Conservation (phyloP, 176 grass and related monocot species). For the Cymbopogon citratus region DNA sequence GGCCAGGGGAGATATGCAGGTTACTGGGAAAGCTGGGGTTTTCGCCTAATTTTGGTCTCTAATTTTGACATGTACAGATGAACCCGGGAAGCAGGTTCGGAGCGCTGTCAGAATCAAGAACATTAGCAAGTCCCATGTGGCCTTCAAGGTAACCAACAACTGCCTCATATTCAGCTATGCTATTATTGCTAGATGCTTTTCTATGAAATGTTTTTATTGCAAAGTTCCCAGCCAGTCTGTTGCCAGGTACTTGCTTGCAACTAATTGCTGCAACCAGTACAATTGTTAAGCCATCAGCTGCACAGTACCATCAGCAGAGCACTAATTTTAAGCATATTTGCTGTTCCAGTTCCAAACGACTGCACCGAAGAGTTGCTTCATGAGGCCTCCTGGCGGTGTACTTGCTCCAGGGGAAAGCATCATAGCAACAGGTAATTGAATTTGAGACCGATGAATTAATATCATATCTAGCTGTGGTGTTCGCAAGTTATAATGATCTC, state of each 20-base stretch:
- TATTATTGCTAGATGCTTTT: not conserved
- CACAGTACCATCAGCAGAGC: not conserved
- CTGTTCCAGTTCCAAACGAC: constrained; percentile 92
- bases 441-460: not conserved
- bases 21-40: not conserved
- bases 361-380: constrained; percentile 96
- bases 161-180: not conserved
- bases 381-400: constrained; percentile 85
- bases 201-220: not conserved
- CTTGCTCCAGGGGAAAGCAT: constrained; percentile 91
- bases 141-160: constrained; percentile 55
- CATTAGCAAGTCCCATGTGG: constrained; percentile 92
- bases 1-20: not conserved
- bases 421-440: constrained; percentile 77
- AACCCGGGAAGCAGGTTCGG: constrained; percentile 82
- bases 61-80: constrained; percentile 52
- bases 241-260: not conserved
- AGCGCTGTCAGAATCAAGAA: constrained; percentile 97
- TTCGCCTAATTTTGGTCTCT: not conserved
- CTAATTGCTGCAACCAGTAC: not conserved
- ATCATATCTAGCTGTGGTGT: not conserved
- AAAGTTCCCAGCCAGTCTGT: not conserved
- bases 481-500: not conserved
- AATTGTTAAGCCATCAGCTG: not conserved
- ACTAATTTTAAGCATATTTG: not conserved